Evolutionary conservation across 352 stramenopile genomes (phyloP), one percentile per base, ranked within the genome.

Genomic region (Pythium phragmiticola): DNA sequence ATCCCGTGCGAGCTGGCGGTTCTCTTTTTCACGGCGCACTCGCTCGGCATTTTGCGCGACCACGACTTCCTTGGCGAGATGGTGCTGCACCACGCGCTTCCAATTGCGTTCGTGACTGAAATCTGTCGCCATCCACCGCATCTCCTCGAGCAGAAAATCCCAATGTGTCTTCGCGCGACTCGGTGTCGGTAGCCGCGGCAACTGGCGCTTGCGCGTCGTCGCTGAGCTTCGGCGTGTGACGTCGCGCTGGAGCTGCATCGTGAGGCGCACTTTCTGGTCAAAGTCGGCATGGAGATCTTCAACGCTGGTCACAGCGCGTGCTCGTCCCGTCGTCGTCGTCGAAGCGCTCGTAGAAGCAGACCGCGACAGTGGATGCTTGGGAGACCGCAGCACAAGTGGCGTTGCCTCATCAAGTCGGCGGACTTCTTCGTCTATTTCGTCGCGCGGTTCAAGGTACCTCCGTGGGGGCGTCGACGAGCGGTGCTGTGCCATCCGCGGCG

Each of bases 81-180:
- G 87, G 19, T 68, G 77, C 56, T 90, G 84, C 46, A 85, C 57
- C 34, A 84, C 82, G 13, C 74, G 76, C 49, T 99, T 99, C 95
- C 96, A 99, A 69, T 99, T 98, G 6, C 95, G 80, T 72, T 99
- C 96, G 70, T 98, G 89, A 33, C 91, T 80, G 78, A 99, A 99
- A 80, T 99, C 97, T 5, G 85, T 91, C 26, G 96, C 90, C 81
- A 99, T 91, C 93, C 96, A 99, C 64, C 84, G 77, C 97, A 99
- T 99, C 74, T 99, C 97, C 37, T 98, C 87, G 8, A 99, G 70
- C 7, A 99, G 47, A 47, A 79, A 88, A 66, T 99, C 96, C 94
- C 94, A 98, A 47, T 98, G 92, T 33, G 83, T 80, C 47, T 89
- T 87, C 4, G 63, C 55, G 14, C 84, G 82, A 17, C 53, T 36